Evolutionary conservation across 192 early-diverging fungal species (phyloP), one percentile per base, ranked within the genome.

Genomic region (Rhizoclosmatium globosum): DNA sequence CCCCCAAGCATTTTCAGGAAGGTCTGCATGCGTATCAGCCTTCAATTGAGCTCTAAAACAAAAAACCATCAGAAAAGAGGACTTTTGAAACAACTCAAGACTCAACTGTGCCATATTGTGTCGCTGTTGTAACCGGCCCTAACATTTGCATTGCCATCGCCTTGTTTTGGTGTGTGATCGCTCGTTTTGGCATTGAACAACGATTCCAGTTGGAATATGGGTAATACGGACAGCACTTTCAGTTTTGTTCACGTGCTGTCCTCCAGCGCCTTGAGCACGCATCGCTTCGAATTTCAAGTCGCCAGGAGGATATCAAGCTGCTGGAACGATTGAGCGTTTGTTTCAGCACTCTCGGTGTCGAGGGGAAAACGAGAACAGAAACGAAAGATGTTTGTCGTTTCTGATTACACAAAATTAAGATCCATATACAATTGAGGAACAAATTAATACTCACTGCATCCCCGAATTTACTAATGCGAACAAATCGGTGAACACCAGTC

Each of bases 121-220:
- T 21, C 80, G 79, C 53, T 86, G 74, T 48, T 83, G 82, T 41
- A 99, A 83, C 65, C 92, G 89, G 92, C 13, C 92, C 87, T 47
- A 99, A 75, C 61, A 97, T 89, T 65, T 92, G 89, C 83, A 99
- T 87, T 0, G 96, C 97, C 74, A 92, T 94, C 0, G 92, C 93
- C 78, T 91, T 92, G 84, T 99, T 99, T 87, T 92, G 81, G 71
- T 95, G 92, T 99, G 97, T n/a, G 96, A 97, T 64, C 96, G 86
- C 79, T 97, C 94, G 70, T 93, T 93, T 86, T 98, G 96, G 83
- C 84, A 88, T 64, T 83, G 68, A 4, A 73, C 43, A 4, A 90
- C 87, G 47, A 96, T 92, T 0, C 96, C 96, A 2, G 95, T 95
- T 4, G 98, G 94, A 31, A 97, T 76, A 86, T 99, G 98, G 6